Evolutionary conservation across 768 basidiomycete genomes (phyloP).

Genomic region (Termitomyces sp.): DNA sequence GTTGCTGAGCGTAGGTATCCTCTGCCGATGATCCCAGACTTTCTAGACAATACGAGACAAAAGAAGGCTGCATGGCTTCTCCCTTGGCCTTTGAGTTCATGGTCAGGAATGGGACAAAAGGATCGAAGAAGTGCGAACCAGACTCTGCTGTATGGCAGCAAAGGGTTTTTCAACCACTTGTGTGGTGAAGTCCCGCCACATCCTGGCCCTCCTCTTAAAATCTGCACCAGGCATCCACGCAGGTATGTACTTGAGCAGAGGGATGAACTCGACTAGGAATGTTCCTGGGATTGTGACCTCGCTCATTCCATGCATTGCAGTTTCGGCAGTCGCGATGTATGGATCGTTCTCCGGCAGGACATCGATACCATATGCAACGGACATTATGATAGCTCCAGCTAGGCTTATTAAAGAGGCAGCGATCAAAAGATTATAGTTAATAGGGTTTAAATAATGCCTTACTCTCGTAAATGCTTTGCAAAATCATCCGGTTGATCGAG

Average conservation of each 20-base stretch:
- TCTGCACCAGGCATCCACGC: conserved; percentile 28
- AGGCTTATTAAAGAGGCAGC: neutral
- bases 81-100: conserved; percentile 1
- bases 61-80: conserved; percentile 16
- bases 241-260: conserved; percentile 27
- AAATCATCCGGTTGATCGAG: conserved; percentile 26
- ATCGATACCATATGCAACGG: conserved; percentile 28
- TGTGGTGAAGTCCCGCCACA: conserved; percentile 14
- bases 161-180: conserved; percentile 20
- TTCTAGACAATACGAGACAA: conserved; percentile 10
- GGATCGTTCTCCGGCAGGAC: conserved; percentile 26
- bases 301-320: conserved; percentile 21
- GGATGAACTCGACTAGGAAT: conserved; percentile 26
- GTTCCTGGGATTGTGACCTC: conserved; percentile 21
- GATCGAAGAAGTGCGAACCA: conserved; percentile 6
- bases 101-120: neutral
- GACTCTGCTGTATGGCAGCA: conserved; percentile 4
- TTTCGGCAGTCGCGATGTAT: conserved; percentile 25
- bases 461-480: conserved; percentile 21
- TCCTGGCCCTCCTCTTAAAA: conserved; percentile 26
- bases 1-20: neutral
- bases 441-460: neutral
- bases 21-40: neutral
- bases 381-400: conserved; percentile 21
- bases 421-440: neutral